These are phyloP conservation scores for Mortierella sp. DNA, from an alignment of 371 early-diverging fungal genomes.

Conservation along the genomic window DNA sequence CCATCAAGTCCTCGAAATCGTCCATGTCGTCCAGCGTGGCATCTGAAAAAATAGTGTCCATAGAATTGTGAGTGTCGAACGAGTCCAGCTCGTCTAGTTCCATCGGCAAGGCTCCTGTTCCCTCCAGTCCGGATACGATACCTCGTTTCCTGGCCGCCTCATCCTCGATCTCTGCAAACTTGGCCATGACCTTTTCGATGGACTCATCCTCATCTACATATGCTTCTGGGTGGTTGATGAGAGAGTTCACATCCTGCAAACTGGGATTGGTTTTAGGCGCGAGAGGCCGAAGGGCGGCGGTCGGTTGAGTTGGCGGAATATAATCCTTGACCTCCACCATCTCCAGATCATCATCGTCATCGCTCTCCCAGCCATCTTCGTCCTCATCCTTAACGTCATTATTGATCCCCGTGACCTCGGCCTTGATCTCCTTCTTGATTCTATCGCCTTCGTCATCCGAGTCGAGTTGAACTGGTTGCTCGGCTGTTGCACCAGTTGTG, in stretches of 20 bases:
- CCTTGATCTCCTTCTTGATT: conserved; percentile 11
- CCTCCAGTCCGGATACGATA: neutral
- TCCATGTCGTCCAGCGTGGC: conserved; percentile 29
- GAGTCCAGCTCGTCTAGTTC: conserved; percentile 43
- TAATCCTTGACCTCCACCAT: conserved; percentile 57
- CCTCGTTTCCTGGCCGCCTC: conserved; percentile 16
- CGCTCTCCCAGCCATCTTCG: conserved; percentile 59
- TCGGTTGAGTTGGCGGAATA: neutral
- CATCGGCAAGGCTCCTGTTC: neutral
- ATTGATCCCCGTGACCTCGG: conserved; percentile 29
- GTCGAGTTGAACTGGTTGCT: conserved; percentile 55
- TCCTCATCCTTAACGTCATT: conserved; percentile 57
- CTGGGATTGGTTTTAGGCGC: neutral
- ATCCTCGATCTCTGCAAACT: conserved; percentile 64
- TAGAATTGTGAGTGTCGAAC: conserved; percentile 31
- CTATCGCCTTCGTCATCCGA: conserved; percentile 43
- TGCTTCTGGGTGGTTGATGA: conserved; percentile 60
- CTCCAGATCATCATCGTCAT: conserved; percentile 52
- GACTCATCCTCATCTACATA: conserved; percentile 70
- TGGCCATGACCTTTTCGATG: conserved; percentile 68
- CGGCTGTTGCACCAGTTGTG: conserved; percentile 35
- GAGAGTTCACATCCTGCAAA: conserved; percentile 20
- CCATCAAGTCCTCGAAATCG: conserved; percentile 41
- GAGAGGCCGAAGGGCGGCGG: neutral
- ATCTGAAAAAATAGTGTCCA: conserved; percentile 35